Evolutionary conservation across 2,329 filamentous ascomycete species (phyloP), one percentile per base, ranked within the genome.

Genomic region (Neopestalotiopsis sp.): DNA sequence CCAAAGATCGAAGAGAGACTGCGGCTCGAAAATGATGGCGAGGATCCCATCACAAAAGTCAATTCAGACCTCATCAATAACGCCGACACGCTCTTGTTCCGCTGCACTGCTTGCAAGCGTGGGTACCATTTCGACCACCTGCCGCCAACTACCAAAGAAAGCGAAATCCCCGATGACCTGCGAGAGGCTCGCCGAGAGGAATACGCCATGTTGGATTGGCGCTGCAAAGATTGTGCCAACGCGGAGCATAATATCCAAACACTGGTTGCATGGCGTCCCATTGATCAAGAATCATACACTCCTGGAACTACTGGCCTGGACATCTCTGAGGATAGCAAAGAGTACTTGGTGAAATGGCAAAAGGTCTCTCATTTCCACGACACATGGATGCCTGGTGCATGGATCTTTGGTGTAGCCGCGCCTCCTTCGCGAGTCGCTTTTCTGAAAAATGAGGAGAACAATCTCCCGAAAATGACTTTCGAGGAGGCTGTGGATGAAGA

Each of bases 311-410:
- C 83, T 1, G 84, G 85, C 62, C 81, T 89, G 34, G 81, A 88
- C 66, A 81, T 93, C n/a, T 79, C 82, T 12, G 92, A 96, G 75
- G 92, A 94, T 67, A 85, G 92, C n/a, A 95, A 95, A 72, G 94
- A 98, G 73, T 99, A 98, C 75, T 87, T 99, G 2, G 83, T 99
- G 74, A 97, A 96, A 77, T 98, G 95, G 94, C 90, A 92, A 59
- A 84, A 85, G 0, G 86, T 89, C 68, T 97, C 95, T 0, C 97
- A 98, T 75, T 92, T 91, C 71, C 91, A 93, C 72, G 94, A 93
- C 66, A 86, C 85, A 6, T 99, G 97, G 96, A 92, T 94, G 86
- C 90, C 94, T 10, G 96, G 95, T 13, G 86, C 92, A 17, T 99
- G 96, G 96, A 87, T 97, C 0, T 95, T 89, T 84, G 94, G 94